These are phyloP conservation scores for Cercospora sp. DNA, from an alignment of 2,329 filamentous ascomycete species.

Conservation along the genomic window DNA sequence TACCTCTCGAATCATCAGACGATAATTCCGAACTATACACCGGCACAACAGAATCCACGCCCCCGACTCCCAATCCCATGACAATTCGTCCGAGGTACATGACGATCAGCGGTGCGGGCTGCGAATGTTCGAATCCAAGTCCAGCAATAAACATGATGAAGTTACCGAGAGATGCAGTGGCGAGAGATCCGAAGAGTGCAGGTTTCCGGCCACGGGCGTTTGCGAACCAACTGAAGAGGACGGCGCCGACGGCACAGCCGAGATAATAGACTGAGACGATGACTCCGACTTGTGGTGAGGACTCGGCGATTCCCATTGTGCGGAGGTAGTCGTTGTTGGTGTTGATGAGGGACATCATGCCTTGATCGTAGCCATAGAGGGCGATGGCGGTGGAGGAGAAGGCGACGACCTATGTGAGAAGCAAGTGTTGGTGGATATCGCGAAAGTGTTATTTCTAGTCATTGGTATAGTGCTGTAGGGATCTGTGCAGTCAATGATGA, in stretches of 20 bases:
- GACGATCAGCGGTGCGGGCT: slow-evolving; percentile 41
- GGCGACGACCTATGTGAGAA: slow-evolving; percentile 49
- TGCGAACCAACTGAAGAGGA: slow-evolving; percentile 58
- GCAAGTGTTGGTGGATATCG: slow-evolving; percentile 49
- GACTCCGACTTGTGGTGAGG: slow-evolving; percentile 55
- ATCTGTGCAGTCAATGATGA: not conserved
- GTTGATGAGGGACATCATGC: slow-evolving; percentile 59
- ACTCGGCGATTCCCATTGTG: slow-evolving; percentile 56
- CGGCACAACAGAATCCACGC: slow-evolving; percentile 62
- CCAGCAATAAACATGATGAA: slow-evolving; percentile 62
- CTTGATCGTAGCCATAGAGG: slow-evolving; percentile 48
- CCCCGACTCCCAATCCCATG: slow-evolving; percentile 61
- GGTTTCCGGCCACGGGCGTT: slow-evolving; percentile 58
- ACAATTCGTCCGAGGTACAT: slow-evolving; percentile 55
- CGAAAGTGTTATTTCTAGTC: not conserved
- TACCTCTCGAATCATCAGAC: slow-evolving; percentile 58
- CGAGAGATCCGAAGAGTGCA: slow-evolving; percentile 58
- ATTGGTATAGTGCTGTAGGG: not conserved
- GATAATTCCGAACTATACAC: slow-evolving; percentile 61
- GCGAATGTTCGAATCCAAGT: slow-evolving; percentile 47
- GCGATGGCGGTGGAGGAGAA: slow-evolving; percentile 58
- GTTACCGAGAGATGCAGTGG: slow-evolving; percentile 57
- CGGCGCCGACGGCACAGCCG: slow-evolving; percentile 59
- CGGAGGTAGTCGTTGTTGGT: slow-evolving; percentile 57
- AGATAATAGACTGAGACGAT: slow-evolving; percentile 65